A percentile compares a stretch with the other conserved stretches of the same genome.
These are phyloP conservation scores for Hymenoscyphus scutula DNA, from an alignment of 2,329 filamentous ascomycete species.

Conservation along the genomic window DNA sequence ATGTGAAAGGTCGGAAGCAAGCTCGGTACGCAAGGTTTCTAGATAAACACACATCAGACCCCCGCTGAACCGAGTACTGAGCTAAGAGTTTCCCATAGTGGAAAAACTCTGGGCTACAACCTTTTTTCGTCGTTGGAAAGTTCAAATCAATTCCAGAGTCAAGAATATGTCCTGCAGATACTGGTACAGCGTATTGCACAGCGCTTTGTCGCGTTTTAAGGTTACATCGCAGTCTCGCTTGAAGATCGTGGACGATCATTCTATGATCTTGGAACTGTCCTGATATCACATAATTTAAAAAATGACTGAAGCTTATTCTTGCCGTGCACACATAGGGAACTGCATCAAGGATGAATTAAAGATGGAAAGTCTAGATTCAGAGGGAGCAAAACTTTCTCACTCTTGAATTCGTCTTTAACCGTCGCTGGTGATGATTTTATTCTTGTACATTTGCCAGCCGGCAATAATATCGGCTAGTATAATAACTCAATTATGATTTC, in stretches of 20 bases:
- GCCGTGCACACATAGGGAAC: not conserved
- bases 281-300: not conserved
- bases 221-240: conserved; percentile 6
- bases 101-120: not conserved
- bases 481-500: not conserved
- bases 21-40: too few relatives aligned
- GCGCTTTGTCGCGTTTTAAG: not conserved
- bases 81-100: not conserved
- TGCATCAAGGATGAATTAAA: not conserved
- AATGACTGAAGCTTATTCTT: not conserved
- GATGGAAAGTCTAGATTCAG: not conserved
- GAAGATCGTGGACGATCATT: not conserved
- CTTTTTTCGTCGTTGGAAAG: not conserved
- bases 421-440: not conserved
- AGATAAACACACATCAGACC: not conserved
- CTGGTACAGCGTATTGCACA: not conserved
- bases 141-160: not conserved
- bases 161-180: not conserved
- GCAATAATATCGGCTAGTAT: not conserved
- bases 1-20: too few relatives aligned
- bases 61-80: not conserved
- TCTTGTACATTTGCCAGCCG: not conserved
- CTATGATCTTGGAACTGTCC: not conserved
- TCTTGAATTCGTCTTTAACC: not conserved
- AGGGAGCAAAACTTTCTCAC: not conserved